Evolutionary conservation across 2,329 filamentous ascomycete genomes (phyloP).

Genomic region (Fusarium aywerte): DNA sequence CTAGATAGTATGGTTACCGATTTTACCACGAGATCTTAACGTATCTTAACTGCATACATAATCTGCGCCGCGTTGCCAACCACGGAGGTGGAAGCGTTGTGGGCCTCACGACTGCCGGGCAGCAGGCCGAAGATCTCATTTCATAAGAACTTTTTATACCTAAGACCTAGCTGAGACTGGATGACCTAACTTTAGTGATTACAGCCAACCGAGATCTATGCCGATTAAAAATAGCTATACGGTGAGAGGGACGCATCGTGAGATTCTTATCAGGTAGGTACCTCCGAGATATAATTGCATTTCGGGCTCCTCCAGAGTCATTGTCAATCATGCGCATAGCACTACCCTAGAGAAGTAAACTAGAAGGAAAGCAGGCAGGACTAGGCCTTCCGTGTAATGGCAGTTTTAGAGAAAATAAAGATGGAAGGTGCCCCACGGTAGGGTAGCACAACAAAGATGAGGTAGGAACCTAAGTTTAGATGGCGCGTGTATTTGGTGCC

Average conservation of each 20-base stretch:
- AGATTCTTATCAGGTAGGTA: no score
- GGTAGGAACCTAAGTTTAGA: background rate
- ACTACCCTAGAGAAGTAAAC: background rate
- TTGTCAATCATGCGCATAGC: no score
- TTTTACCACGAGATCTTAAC: background rate
- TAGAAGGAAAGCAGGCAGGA: background rate
- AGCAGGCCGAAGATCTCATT: slow-evolving; percentile 22
- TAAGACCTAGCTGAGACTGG: background rate
- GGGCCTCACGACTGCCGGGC: slow-evolving; percentile 24
- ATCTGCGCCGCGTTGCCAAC: background rate
- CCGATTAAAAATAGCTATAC: background rate
- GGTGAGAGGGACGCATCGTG: background rate
- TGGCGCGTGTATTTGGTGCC: background rate
- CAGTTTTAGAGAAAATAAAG: background rate
- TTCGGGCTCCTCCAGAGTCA: no score
- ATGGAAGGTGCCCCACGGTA: background rate
- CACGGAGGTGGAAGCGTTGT: slow-evolving; percentile 11
- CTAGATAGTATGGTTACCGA: background rate
- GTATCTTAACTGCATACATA: slow-evolving; percentile 2
- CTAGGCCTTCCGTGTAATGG: background rate
- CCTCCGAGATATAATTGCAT: no score
- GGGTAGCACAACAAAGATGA: background rate
- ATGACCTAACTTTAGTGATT: slow-evolving; percentile 4
- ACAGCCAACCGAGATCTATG: background rate
- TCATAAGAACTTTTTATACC: background rate